Conservation (phyloP, 345 rosid species). For the Dovyalis caffra region DNA sequence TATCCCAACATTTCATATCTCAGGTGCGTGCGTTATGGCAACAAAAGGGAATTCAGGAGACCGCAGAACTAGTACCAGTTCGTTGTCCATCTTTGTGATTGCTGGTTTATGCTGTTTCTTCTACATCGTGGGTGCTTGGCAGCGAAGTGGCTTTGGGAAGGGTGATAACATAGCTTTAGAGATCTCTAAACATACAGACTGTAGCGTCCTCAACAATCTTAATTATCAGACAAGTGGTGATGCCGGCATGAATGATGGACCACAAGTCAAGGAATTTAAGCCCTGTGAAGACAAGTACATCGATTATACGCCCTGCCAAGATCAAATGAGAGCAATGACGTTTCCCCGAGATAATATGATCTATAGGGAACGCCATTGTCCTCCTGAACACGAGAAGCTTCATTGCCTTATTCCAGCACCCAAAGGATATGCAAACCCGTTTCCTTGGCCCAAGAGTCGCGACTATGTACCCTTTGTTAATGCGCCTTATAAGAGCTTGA, state of each 20-base stretch:
- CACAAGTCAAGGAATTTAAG: slow-evolving; percentile 12
- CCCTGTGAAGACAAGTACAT: slow-evolving; percentile 24
- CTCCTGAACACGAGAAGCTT: slow-evolving; percentile 29
- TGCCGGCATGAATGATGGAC: slow-evolving; percentile 12
- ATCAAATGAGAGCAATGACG: slow-evolving; percentile 33
- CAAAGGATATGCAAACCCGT: slow-evolving; percentile 25
- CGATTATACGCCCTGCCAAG: slow-evolving; percentile 35
- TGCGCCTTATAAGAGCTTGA: slow-evolving; percentile 41
- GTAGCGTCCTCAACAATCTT: slow-evolving; percentile 20
- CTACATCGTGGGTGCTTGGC: slow-evolving; percentile 34
- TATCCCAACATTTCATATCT: too few relatives aligned
- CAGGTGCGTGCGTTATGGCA: slow-evolving; percentile 20
- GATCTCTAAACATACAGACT: slow-evolving; percentile 25
- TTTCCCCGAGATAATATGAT: slow-evolving; percentile 34
- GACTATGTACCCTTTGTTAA: slow-evolving; percentile 31
- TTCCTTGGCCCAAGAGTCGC: slow-evolving; percentile 35
- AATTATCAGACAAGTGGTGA: slow-evolving; percentile 28
- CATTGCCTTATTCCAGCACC: slow-evolving; percentile 38
- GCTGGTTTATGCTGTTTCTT: slow-evolving; percentile 27
- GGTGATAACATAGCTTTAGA: slow-evolving; percentile 23
- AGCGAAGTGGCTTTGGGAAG: slow-evolving; percentile 34
- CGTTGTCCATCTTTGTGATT: slow-evolving; percentile 13
- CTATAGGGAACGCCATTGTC: slow-evolving; percentile 34
- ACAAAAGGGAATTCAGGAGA: slow-evolving; percentile 30
- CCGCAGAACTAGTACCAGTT: slow-evolving; percentile 12